Conservation (phyloP, 2,329 filamentous ascomycete species). For the Epicoccum sorghinum region DNA sequence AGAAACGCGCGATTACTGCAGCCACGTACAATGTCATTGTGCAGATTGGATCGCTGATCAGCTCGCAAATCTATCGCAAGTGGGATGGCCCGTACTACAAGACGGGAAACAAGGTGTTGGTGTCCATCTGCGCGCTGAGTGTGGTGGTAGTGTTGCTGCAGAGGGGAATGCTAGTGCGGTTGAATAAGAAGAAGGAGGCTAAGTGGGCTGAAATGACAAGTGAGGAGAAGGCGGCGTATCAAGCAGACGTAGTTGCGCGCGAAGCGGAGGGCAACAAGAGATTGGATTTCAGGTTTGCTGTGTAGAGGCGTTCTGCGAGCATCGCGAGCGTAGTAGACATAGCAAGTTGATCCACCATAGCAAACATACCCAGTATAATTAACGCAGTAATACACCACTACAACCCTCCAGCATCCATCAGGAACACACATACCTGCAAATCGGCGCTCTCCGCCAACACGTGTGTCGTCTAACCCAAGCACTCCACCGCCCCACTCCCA, state of each 20-base stretch:
- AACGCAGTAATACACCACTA: background rate
- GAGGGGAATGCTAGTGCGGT: conserved; percentile 48
- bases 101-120: conserved; percentile 59
- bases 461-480: conserved; percentile 3
- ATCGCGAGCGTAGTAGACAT: background rate
- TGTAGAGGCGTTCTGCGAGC: background rate
- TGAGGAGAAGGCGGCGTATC: conserved; percentile 58
- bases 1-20: conserved; percentile 66
- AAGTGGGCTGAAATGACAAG: conserved; percentile 58
- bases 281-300: conserved; percentile 48
- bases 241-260: conserved; percentile 44
- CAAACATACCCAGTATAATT: background rate
- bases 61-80: conserved; percentile 56
- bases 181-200: conserved; percentile 48
- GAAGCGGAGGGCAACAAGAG: conserved; percentile 48
- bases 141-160: conserved; percentile 57
- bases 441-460: background rate
- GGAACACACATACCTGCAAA: too few relatives aligned
- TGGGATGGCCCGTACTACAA: conserved; percentile 62
- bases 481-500: background rate
- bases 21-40: conserved; percentile 65
- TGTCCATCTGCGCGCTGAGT: conserved; percentile 58
- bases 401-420: background rate
- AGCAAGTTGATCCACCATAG: background rate
- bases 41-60: conserved; percentile 49